phyloP scores from a whole-genome alignment of 208 protist species.

The Naegleria lovaniensis region DNA sequence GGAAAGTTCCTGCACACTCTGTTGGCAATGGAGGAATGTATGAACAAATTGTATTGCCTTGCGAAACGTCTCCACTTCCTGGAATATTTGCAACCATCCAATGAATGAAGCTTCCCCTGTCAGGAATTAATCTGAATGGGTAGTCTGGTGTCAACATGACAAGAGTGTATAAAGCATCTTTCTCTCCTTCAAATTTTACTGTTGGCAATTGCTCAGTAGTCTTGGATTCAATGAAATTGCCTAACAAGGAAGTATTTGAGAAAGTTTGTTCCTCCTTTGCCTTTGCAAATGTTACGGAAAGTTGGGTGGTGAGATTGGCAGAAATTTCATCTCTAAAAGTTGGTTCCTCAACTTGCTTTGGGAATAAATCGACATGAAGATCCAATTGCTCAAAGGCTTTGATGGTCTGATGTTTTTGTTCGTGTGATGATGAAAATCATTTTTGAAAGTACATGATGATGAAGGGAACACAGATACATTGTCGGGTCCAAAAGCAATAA shows the following conservation, averaged over 20 bases:
- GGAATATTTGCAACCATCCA: conserved; percentile 23
- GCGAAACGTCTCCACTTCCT: background rate
- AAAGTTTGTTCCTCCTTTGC: background rate
- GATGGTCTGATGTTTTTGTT: no score
- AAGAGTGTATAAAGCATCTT: background rate
- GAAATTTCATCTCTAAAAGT: background rate
- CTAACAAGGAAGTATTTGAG: background rate
- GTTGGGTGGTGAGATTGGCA: background rate
- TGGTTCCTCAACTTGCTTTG: background rate
- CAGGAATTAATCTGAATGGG: conserved; percentile 6
- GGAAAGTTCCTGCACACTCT: background rate
- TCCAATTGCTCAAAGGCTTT: background rate
- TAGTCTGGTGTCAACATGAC: conserved; percentile 23
- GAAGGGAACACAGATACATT: no score
- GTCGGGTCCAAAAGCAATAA: no score
- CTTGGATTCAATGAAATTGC: background rate
- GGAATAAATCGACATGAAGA: conserved; percentile 6
- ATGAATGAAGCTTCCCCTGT: background rate
- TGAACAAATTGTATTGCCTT: background rate
- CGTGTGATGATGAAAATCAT: no score
- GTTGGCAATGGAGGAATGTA: conserved; percentile 20
- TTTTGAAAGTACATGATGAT: no score
- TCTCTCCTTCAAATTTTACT: conserved; percentile 6
- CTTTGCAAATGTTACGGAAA: background rate
- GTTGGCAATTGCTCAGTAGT: background rate